phyloP scores from a whole-genome alignment of 2,329 filamentous ascomycete species.

The Verticillium isaacii region DNA sequence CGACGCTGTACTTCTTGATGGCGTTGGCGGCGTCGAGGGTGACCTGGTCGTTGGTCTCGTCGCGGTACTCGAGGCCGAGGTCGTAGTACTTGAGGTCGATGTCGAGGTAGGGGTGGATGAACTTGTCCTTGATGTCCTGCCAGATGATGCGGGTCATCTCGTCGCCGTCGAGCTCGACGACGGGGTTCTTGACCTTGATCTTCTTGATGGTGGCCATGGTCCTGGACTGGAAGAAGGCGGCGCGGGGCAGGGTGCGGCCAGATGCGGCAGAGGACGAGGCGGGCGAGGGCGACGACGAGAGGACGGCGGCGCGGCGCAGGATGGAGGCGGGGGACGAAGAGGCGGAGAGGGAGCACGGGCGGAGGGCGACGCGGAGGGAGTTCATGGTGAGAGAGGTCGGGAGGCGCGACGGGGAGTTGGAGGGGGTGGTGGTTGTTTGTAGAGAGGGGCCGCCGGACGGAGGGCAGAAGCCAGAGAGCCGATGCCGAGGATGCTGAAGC shows the following conservation, averaged over 20 bases:
- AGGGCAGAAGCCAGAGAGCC: neutral
- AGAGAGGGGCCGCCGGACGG: neutral
- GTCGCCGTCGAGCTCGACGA: slow-evolving; percentile 93
- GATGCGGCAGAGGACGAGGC: slow-evolving; percentile 7
- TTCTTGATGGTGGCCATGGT: slow-evolving; percentile 61
- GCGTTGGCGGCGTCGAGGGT: slow-evolving; percentile 93
- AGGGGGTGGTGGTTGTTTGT: neutral
- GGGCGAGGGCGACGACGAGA: slow-evolving; percentile 4
- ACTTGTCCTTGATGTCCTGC: slow-evolving; percentile 98
- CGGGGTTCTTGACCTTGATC: slow-evolving; percentile 99
- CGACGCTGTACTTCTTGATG: slow-evolving; percentile 98
- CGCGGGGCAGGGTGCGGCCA: slow-evolving; percentile 4
- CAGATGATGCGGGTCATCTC: slow-evolving; percentile 99
- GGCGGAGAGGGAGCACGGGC: slow-evolving; percentile 4
- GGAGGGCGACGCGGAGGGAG: slow-evolving; percentile 1
- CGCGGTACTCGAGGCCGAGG: slow-evolving; percentile 87
- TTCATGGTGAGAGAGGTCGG: neutral
- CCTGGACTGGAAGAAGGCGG: slow-evolving; percentile 20
- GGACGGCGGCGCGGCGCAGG: slow-evolving; percentile 9
- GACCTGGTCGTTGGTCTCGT: slow-evolving; percentile 94
- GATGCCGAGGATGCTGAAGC: neutral
- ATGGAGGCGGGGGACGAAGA: neutral
- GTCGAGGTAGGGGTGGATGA: slow-evolving; percentile 93
- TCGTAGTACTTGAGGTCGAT: slow-evolving; percentile 99
- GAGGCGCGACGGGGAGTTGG: neutral